A percentile compares a stretch with the other conserved stretches of the same genome.
Evolutionary conservation across 148 eudicot species (phyloP).

Genomic region (Camellia japonica): DNA sequence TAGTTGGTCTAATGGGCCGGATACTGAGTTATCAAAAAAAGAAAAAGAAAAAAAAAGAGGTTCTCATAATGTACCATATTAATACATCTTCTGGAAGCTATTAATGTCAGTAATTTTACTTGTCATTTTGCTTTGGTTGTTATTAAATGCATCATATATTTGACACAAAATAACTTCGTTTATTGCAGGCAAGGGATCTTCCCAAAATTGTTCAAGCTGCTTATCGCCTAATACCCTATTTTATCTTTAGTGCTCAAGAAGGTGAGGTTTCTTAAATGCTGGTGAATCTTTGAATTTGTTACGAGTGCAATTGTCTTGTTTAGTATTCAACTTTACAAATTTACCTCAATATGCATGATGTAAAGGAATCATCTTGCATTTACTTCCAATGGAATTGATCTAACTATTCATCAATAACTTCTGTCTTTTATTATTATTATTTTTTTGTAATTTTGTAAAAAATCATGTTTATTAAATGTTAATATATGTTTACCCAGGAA

Average conservation of each 20-base stretch:
- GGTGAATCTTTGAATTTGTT: background rate
- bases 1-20: too few species aligned
- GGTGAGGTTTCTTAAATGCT: slow-evolving; percentile 38
- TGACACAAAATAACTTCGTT: background rate
- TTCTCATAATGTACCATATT: background rate
- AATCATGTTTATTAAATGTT: too few species aligned
- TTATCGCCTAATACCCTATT: slow-evolving; percentile 78
- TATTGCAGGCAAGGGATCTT: slow-evolving; percentile 94
- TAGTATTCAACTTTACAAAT: background rate
- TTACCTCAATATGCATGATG: background rate
- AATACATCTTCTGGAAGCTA: background rate
- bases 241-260: slow-evolving; percentile 85
- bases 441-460: background rate
- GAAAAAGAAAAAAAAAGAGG: too few species aligned
- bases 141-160: background rate
- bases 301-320: background rate
- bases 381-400: background rate
- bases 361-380: background rate
- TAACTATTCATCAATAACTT: background rate
- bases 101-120: background rate
- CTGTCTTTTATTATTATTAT: background rate
- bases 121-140: background rate
- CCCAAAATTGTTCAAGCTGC: slow-evolving; percentile 75
- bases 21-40: too few species aligned
- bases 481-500: background rate